Base-by-base conservation (phyloP, 352 stramenopile species). In the Globisporangium echinulatum region DNA sequence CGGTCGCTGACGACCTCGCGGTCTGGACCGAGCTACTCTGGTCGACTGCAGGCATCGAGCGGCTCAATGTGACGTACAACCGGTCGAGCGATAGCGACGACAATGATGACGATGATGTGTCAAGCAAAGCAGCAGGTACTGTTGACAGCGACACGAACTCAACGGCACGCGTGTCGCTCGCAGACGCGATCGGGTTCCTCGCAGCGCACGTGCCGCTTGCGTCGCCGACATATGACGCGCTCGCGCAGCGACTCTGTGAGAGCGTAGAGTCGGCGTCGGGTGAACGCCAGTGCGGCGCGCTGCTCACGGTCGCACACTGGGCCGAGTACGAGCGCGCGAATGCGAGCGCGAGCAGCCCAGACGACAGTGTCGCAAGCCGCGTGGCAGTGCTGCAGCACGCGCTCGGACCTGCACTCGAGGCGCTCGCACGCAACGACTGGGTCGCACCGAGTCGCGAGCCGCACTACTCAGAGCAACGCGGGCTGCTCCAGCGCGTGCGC, bases 281-380 rank as follows among this genome's bases (percentile, higher is more conserved):
- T 6, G 77, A 90, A 40, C 70, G 67, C 8, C 83, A 90, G 56
- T 90, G 83, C 58, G 79, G 79, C 7, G 64, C 66, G 36, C 59
- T 92, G 15, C 64, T 92, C 10, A 52, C 69, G 1, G 58, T 90
- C 7, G 69, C 69, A 37, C 75, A 70, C 39, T 92, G 83, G 80
- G 70, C 71, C 0, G 59, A 66, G 7, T 77, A 77, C 55, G 66
- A 84, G 48, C 79, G 11, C 7, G 40, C 40, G 40, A 44, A 13
- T 44, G 40, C 11, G 7, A 44, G 11, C 40, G 40, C 40, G 11
- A 75, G 7, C 68, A 38, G 36, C 51, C 63, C 48, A 54, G 4
- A 19, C n/a, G 19, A 44, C 54, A 33, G 46, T 61, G 39, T 43
- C 66, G 66, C 4, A 1, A 11, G 15, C 0, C 59, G 49, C 33